Evolutionary conservation across 2,329 filamentous ascomycete genomes (phyloP), one percentile per base, ranked within the genome.

Genomic region (Paramyrothecium sp.): DNA sequence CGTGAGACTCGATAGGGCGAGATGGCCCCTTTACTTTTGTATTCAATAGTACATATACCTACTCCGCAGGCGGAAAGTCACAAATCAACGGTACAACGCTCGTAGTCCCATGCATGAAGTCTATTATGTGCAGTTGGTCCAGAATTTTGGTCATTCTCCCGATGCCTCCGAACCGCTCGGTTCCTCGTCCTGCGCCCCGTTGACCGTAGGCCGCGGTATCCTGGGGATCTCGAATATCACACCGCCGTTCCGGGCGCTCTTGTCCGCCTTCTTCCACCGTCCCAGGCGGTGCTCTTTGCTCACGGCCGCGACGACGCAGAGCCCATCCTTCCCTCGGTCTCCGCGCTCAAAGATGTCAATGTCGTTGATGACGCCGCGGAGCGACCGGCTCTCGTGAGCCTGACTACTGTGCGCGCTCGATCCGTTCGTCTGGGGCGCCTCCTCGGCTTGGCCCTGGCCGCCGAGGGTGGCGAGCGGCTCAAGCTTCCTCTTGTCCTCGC

Each of bases 211-310:
- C 59, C 65, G 72, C 49, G 67, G 65, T 64, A 75, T 64, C 67
- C 75, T 78, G 16, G 89, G 84, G 34, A 97, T 85, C 71, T 97
- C 92, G 69, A 97, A 96, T 11, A 97, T 83, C 22, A 95, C 84
- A n/a, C 90, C 90, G 7, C 91, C 91, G 69, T 97, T 97, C 63
- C 88, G 88, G 3, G 87, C 91, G 8, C 78, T 79, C 50, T 74
- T 72, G 22, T 81, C 72, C 57, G 82, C 82, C 74, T 88, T 88
- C 74, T 88, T 88, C 92, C 92, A 98, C 61, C 90, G 82, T 3
- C 92, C 95, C 47, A 97, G 78, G 49, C 92, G 85, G 73, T 93
- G 90, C 74, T 97, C 91, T 68, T 90, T 94, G 38, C 91, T 92
- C 1, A 96, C 83, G 17, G 89, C 95, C n/a, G 88, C 91, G 13